These are phyloP conservation scores for Meredithiella fracta DNA, from an alignment of 2,329 filamentous ascomycete species.

Conservation along the genomic window DNA sequence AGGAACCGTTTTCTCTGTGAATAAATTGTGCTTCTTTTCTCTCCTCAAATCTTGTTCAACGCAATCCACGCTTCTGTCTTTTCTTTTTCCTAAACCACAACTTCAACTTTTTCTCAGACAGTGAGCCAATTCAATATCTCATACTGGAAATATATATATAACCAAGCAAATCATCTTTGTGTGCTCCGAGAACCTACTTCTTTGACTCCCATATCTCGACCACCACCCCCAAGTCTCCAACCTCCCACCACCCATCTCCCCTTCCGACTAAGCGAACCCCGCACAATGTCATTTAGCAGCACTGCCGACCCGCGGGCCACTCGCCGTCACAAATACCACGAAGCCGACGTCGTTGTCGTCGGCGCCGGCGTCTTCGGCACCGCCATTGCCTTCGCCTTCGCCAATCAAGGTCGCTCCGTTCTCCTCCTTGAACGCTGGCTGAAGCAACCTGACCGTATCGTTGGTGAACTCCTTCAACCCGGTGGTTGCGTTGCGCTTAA, in stretches of 20 bases:
- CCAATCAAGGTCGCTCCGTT: conserved; percentile 78
- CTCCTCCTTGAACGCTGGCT: conserved; percentile 76
- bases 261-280: not conserved
- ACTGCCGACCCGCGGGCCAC: conserved; percentile 1
- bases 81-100: too few relatives aligned
- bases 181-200: not conserved
- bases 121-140: too few relatives aligned
- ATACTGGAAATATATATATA: too few relatives aligned
- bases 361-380: conserved; percentile 85
- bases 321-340: conserved; percentile 30
- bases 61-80: not conserved
- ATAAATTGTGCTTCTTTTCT: too few relatives aligned
- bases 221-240: too few relatives aligned
- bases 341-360: conserved; percentile 75
- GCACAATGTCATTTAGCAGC: not conserved
- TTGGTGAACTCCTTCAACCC: conserved; percentile 87
- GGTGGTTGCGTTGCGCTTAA: conserved; percentile 71
- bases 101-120: too few relatives aligned
- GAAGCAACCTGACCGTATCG: conserved; percentile 87
- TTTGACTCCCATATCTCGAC: not conserved
- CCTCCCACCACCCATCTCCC: not conserved
- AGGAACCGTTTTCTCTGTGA: too few relatives aligned
- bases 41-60: too few relatives aligned
- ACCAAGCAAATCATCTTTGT: too few relatives aligned
- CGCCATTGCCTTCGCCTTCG: conserved; percentile 67